phyloP scores from a whole-genome alignment of 257 asterid species.

The Linderniella brevidens region DNA sequence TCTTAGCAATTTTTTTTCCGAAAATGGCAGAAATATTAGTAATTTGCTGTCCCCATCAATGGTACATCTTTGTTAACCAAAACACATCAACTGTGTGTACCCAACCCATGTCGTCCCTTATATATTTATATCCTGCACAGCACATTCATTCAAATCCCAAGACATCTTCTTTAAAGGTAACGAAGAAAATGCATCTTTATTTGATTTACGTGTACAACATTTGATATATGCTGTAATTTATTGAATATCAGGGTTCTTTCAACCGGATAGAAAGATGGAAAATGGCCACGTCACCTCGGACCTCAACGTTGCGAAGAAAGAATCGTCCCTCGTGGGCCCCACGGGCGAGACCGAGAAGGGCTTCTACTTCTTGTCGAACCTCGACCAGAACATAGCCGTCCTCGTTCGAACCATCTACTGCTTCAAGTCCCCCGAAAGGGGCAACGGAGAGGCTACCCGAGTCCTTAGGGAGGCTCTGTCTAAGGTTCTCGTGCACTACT shows the following conservation, averaged over 20 bases:
- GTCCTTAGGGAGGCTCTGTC: slow-evolving; percentile 56
- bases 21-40: too few species aligned
- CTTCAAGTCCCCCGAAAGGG: slow-evolving; percentile 47
- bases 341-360: slow-evolving; percentile 45
- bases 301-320: slow-evolving; percentile 40
- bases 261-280: too few species aligned
- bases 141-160: too few species aligned
- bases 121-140: slow-evolving; percentile 11
- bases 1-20: too few species aligned
- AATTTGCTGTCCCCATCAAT: slow-evolving; percentile 32
- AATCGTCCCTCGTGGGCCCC: slow-evolving; percentile 38
- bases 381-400: slow-evolving; percentile 82
- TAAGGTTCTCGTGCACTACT: slow-evolving; percentile 51
- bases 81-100: slow-evolving; percentile 15
- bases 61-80: slow-evolving; percentile 47
- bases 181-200: too few species aligned
- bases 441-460: slow-evolving; percentile 28
- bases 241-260: too few species aligned
- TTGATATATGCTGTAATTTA: too few species aligned
- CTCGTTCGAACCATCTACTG: slow-evolving; percentile 66
- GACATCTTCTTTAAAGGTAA: slow-evolving; percentile 7
- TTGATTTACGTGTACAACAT: too few species aligned
- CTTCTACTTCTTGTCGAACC: slow-evolving; percentile 50
- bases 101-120: slow-evolving; percentile 12
- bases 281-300: slow-evolving; percentile 14